A percentile compares a stretch with the other conserved stretches of the same genome.
Conservation (phyloP, 805 yeast species). For the Candida maesae region DNA sequence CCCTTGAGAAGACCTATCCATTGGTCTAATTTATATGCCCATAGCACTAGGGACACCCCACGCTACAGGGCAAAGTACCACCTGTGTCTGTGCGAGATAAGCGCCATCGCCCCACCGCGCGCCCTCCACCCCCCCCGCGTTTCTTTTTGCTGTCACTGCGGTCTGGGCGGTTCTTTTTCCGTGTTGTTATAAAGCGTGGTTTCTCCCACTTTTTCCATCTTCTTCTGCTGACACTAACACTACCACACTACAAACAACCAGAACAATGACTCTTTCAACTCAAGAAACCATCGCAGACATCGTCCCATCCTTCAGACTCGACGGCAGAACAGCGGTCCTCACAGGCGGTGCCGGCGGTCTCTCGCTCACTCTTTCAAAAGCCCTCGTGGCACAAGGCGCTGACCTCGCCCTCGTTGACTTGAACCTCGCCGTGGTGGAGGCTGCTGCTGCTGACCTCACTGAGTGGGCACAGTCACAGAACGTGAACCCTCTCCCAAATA, state of each 20-base stretch:
- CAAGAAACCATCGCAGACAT: slow-evolving; percentile 22
- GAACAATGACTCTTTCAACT: slow-evolving; percentile 8
- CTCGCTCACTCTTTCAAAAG: slow-evolving; percentile 60
- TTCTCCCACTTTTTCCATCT: not conserved
- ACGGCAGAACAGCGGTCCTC: slow-evolving; percentile 65
- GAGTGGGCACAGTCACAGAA: slow-evolving; percentile 43
- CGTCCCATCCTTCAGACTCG: slow-evolving; percentile 62
- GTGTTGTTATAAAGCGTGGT: too few species aligned
- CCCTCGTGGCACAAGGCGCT: slow-evolving; percentile 73
- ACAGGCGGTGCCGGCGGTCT: slow-evolving; percentile 86
- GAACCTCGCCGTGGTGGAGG: slow-evolving; percentile 54
- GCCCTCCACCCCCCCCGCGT: too few species aligned
- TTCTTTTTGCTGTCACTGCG: not conserved
- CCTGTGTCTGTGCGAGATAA: not conserved
- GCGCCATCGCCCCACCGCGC: not conserved
- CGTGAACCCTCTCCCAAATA: slow-evolving; percentile 30
- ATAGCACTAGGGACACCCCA: too few species aligned
- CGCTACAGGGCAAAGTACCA: not conserved
- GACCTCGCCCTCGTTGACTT: slow-evolving; percentile 70
- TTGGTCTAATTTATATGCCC: not conserved
- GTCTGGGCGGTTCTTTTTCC: slow-evolving; percentile 3
- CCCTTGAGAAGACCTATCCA: not conserved
- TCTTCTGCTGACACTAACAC: not conserved
- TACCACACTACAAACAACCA: not conserved
- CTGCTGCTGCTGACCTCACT: slow-evolving; percentile 46